Conservation (phyloP, 1,284 basidiomycete species). For the Cystobasidium slooffiae region DNA sequence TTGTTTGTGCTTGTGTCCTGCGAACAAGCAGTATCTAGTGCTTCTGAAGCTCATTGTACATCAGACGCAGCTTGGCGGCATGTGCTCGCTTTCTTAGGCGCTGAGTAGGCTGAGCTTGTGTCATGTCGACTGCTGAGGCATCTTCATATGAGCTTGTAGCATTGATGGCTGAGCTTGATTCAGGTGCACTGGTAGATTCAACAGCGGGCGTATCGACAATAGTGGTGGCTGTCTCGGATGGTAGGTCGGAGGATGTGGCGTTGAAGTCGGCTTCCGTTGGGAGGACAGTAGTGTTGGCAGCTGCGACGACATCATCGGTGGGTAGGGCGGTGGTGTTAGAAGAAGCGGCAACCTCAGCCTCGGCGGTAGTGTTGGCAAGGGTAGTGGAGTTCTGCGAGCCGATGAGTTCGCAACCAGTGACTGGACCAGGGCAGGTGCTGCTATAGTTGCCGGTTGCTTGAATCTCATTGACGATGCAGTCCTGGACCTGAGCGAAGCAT, state of each 20-base stretch:
- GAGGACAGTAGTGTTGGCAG: neutral
- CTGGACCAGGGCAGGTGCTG: slow-evolving; percentile 50
- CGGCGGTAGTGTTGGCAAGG: slow-evolving; percentile 39
- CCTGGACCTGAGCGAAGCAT: slow-evolving; percentile 50
- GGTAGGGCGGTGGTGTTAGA: slow-evolving; percentile 32
- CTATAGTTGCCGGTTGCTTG: slow-evolving; percentile 43
- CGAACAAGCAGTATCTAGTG: neutral
- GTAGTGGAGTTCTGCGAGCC: slow-evolving; percentile 35
- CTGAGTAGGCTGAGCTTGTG: slow-evolving; percentile 16
- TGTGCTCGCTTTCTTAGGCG: slow-evolving; percentile 19
- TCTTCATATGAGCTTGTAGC: slow-evolving; percentile 7
- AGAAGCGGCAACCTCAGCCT: neutral
- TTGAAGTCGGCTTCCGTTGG: neutral
- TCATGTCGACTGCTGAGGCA: slow-evolving; percentile 10
- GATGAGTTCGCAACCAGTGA: slow-evolving; percentile 46
- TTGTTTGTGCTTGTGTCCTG: neutral
- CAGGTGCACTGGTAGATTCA: neutral
- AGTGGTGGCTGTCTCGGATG: neutral
- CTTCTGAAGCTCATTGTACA: slow-evolving; percentile 18
- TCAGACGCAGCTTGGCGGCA: slow-evolving; percentile 12
- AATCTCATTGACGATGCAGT: slow-evolving; percentile 49
- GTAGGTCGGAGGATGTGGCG: neutral
- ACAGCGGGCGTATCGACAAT: neutral
- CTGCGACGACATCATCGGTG: neutral
- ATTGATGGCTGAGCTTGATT: neutral